A percentile compares a stretch with the other conserved stretches of the same genome.
phyloP scores from a whole-genome alignment of 164 flowering plant species.

The Stephania yunnanensis region DNA sequence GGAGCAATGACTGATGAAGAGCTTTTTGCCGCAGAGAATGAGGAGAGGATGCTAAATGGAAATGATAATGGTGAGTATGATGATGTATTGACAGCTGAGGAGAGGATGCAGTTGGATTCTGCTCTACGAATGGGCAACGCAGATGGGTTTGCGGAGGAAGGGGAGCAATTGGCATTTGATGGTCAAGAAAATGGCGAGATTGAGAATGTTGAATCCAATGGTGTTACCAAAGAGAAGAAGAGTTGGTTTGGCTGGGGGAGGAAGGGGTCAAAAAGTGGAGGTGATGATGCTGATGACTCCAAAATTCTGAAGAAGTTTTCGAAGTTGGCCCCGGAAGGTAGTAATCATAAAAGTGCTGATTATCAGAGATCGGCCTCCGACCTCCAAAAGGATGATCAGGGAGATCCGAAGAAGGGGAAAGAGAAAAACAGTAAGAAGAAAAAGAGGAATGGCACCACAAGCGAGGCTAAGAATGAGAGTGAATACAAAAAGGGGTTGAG shows the following conservation, averaged over 20 bases:
- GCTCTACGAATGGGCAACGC: constrained; percentile 71
- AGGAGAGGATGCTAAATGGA: constrained; percentile 55
- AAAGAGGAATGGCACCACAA: constrained; percentile 59
- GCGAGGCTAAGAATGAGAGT: constrained; percentile 78
- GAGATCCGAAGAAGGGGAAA: constrained; percentile 58
- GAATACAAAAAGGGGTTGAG: constrained; percentile 94
- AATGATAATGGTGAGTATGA: constrained; percentile 57
- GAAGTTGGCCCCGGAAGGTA: constrained; percentile 63
- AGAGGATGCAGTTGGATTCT: constrained; percentile 80
- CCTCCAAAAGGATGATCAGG: constrained; percentile 38
- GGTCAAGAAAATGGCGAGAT: constrained; percentile 50
- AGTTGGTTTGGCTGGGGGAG: constrained; percentile 94
- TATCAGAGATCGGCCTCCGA: constrained; percentile 52
- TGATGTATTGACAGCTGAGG: constrained; percentile 88
- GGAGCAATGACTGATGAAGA: constrained; percentile 99
- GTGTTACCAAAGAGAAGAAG: constrained; percentile 72
- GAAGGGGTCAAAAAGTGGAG: constrained; percentile 50
- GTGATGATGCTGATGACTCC: constrained; percentile 56
- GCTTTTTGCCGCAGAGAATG: constrained; percentile 83
- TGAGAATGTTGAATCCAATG: constrained; percentile 55
- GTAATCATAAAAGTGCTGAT: constrained; percentile 44
- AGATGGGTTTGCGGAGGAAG: constrained; percentile 61
- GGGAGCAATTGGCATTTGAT: constrained; percentile 39
- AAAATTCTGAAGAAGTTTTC: constrained; percentile 67
- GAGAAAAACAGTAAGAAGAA: constrained; percentile 80